Conservation (phyloP, 1,284 basidiomycete species). For the Fomes fomentarius region DNA sequence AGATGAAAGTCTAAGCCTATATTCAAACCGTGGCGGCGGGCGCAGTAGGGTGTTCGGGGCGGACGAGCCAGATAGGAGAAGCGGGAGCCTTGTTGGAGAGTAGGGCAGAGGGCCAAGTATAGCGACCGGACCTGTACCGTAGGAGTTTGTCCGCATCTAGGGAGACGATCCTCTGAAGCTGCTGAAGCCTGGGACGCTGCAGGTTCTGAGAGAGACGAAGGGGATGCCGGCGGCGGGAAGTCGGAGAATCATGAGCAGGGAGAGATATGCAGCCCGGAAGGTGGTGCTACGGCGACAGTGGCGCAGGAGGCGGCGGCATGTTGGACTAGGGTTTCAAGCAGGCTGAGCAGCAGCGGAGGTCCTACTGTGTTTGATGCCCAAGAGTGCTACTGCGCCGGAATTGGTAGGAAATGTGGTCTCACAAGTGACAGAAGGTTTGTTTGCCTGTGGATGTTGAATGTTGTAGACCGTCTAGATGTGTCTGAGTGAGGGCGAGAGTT, state of each 20-base stretch:
- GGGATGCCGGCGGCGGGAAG: slow-evolving; percentile 9
- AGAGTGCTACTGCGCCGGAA: neutral
- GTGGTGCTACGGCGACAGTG: slow-evolving; percentile 16
- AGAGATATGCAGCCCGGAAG: neutral
- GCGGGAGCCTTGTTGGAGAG: neutral
- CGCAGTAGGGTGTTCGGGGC: slow-evolving; percentile 5
- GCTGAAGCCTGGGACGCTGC: slow-evolving; percentile 4
- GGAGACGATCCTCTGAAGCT: slow-evolving; percentile 17
- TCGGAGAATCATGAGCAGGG: slow-evolving; percentile 21
- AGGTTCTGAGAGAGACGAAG: slow-evolving; percentile 6
- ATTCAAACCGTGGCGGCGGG: slow-evolving; percentile 5
- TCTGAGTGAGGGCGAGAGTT: too few species aligned
- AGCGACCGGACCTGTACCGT: slow-evolving; percentile 20
- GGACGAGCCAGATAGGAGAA: slow-evolving; percentile 1
- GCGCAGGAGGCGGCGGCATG: slow-evolving; percentile 16
- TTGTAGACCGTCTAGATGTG: too few species aligned
- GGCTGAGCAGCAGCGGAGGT: too few species aligned
- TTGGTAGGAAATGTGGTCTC: neutral
- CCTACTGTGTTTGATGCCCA: too few species aligned
- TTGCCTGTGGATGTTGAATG: slow-evolving; percentile 10
- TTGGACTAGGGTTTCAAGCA: slow-evolving; percentile 8
- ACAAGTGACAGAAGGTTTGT: slow-evolving; percentile 18
- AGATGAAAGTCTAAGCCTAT: slow-evolving; percentile 15
- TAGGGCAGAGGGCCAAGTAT: slow-evolving; percentile 17
- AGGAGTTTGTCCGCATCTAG: neutral